Conservation (phyloP, 495 filamentous ascomycete species). For the Lophium mytilinum region DNA sequence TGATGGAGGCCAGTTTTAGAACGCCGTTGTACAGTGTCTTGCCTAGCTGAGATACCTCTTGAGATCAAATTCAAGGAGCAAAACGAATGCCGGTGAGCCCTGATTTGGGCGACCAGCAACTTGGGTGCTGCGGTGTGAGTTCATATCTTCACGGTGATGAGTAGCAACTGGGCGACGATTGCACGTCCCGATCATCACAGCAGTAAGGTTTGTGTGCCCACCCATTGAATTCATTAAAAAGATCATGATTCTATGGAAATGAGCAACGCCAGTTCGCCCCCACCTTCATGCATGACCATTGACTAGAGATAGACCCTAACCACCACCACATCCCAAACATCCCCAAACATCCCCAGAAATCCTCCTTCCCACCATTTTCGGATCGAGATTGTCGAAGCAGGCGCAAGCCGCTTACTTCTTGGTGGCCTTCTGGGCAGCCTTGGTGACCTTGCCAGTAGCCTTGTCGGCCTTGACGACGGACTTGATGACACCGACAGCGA, state of each 20-base stretch:
- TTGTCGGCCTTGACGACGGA: constrained; percentile 65
- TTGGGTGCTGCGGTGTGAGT: no score
- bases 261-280: constrained; percentile 23
- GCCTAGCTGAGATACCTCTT: no score
- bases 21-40: no score
- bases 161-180: no score
- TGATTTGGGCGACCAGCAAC: no score
- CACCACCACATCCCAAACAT: constrained; percentile 14
- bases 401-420: constrained; percentile 49
- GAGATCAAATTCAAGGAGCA: no score
- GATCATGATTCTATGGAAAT: constrained; percentile 25
- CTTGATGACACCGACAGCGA: constrained; percentile 95
- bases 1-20: no score
- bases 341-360: constrained; percentile 19
- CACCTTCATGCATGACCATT: constrained; percentile 19
- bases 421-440: constrained; percentile 56
- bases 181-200: no score
- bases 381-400: constrained; percentile 6
- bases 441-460: constrained; percentile 68
- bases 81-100: no score
- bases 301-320: background rate
- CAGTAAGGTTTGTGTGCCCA: constrained; percentile 5
- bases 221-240: constrained; percentile 26
- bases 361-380: background rate
- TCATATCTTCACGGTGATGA: no score